These are phyloP conservation scores for Calcarisporium arbuscula DNA, from an alignment of 2,329 filamentous ascomycete species.

Conservation along the genomic window DNA sequence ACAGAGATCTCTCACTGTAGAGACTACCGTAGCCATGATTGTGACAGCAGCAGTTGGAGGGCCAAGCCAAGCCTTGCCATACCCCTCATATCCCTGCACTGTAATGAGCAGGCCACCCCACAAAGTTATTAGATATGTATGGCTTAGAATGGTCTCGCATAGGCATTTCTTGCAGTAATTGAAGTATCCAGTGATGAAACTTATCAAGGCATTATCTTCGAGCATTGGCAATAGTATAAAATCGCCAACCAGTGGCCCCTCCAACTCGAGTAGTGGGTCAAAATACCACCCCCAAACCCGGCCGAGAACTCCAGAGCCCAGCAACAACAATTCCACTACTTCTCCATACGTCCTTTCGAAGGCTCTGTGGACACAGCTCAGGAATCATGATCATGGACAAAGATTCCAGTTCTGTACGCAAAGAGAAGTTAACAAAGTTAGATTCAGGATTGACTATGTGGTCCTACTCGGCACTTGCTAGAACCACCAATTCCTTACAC, in stretches of 20 bases:
- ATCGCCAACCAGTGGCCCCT: constrained; percentile 43
- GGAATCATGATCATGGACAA: constrained; percentile 50
- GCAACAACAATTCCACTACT: constrained; percentile 44
- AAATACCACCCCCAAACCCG: constrained; percentile 43
- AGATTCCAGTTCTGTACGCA: constrained; percentile 40
- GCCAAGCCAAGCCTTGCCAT: constrained; percentile 42
- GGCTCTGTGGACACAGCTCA: constrained; percentile 37
- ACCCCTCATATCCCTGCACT: constrained; percentile 21
- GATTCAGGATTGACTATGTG: neutral
- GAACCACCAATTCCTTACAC: constrained; percentile 47
- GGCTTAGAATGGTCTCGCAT: constrained; percentile 36
- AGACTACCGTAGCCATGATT: constrained; percentile 36
- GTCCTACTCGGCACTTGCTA: constrained; percentile 23
- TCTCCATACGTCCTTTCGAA: constrained; percentile 37
- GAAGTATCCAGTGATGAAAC: constrained; percentile 32
- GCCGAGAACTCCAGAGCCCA: constrained; percentile 42
- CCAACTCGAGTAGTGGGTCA: constrained; percentile 45
- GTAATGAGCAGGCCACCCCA: constrained; percentile 43
- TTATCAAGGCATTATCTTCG: constrained; percentile 40
- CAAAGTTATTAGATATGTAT: constrained; percentile 36
- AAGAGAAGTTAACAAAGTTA: neutral
- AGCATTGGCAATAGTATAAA: constrained; percentile 49
- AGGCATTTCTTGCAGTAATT: constrained; percentile 35
- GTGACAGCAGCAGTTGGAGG: constrained; percentile 41
- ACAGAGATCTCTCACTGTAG: constrained; percentile 41